Percentiles rank a stretch among this genome's conserved stretches.
Evolutionary conservation across 257 asterid species (phyloP).

Genomic region (Nicotiana attenuata): DNA sequence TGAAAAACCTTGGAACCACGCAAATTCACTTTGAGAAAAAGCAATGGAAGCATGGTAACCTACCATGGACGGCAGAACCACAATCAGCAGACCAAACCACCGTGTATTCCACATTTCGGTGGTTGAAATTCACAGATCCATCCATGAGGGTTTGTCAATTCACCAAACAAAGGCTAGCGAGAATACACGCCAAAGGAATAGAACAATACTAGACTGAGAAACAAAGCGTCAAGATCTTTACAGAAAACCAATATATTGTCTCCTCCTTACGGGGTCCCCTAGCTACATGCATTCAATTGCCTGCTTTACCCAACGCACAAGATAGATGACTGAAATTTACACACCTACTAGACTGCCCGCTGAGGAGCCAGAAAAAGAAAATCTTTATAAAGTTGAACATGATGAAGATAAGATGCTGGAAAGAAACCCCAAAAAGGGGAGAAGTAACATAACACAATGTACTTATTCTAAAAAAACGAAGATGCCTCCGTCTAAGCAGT

Average conservation of each 20-base stretch:
- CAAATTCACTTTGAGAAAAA: neutral
- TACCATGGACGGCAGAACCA: neutral
- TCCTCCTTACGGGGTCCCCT: neutral
- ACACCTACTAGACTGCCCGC: neutral
- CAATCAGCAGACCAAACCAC: neutral
- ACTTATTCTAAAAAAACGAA: constrained; percentile 11
- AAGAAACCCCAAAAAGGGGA: constrained; percentile 12
- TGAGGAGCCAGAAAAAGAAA: neutral
- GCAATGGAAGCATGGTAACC: neutral
- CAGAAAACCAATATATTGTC: neutral
- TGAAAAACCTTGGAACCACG: neutral
- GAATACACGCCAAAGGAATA: neutral
- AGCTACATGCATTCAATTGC: neutral
- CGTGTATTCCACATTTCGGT: neutral
- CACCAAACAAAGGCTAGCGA: neutral
- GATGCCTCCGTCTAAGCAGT: constrained; percentile 2
- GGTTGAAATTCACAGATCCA: neutral
- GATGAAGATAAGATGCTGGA: neutral
- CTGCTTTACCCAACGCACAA: neutral
- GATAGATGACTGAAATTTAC: neutral
- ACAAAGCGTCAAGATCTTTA: neutral
- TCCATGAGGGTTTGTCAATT: neutral
- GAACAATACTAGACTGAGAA: neutral
- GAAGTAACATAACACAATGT: neutral
- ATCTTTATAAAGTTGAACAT: neutral